phyloP scores from a whole-genome alignment of 1,284 basidiomycete genomes.

The Termitomyces sp. region DNA sequence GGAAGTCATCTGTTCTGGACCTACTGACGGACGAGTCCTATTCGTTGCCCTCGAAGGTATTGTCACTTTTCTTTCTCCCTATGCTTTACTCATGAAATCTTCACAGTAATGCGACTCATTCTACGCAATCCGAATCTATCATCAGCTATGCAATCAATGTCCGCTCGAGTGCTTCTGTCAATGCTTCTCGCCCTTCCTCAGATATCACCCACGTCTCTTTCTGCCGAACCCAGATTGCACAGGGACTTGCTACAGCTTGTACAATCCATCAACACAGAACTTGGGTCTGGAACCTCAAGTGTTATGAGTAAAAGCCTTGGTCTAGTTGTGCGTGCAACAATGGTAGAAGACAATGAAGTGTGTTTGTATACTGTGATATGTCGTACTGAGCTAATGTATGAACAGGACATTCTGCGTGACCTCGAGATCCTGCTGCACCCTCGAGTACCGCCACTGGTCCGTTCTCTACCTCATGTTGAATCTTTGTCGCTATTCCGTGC shows the following conservation, averaged over 20 bases:
- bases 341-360: conserved; percentile 25
- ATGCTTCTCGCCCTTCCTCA: conserved; percentile 52
- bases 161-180: conserved; percentile 53
- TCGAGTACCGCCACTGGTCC: conserved; percentile 68
- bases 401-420: conserved; percentile 29
- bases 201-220: conserved; percentile 50
- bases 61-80: conserved; percentile 13
- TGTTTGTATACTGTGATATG: conserved; percentile 7
- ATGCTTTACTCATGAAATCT: background rate
- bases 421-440: conserved; percentile 70
- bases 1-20: conserved; percentile 42
- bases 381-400: conserved; percentile 1
- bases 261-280: conserved; percentile 41
- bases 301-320: conserved; percentile 56
- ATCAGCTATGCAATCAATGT: conserved; percentile 51
- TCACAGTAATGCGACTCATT: conserved; percentile 44
- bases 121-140: conserved; percentile 47
- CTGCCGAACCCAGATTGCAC: conserved; percentile 47
- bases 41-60: conserved; percentile 64
- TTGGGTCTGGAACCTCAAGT: conserved; percentile 48
- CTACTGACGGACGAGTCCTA: conserved; percentile 48
- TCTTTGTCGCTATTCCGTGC: conserved; percentile 50
- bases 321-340: conserved; percentile 37
- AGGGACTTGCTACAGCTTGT: conserved; percentile 38
- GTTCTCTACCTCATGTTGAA: conserved; percentile 62